phyloP scores from a whole-genome alignment of 352 stramenopile species.

The Globisporangium yorkense region DNA sequence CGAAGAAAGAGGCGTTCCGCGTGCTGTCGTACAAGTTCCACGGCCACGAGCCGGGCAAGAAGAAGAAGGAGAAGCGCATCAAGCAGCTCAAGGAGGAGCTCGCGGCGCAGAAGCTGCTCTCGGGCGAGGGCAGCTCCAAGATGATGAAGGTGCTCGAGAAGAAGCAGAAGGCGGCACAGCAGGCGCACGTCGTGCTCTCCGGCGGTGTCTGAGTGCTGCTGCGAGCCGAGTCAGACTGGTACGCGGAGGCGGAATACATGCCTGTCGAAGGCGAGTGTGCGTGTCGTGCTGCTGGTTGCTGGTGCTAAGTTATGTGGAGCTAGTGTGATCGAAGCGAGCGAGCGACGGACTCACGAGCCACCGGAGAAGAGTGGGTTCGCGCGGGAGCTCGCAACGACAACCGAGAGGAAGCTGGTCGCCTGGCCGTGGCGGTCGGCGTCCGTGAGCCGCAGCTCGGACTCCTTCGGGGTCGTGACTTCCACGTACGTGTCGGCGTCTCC shows the following conservation, averaged over 20 bases:
- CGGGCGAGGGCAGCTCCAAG: conserved; percentile 67
- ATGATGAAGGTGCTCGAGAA: conserved; percentile 86
- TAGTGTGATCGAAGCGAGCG: too few relatives aligned
- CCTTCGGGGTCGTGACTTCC: conserved; percentile 36
- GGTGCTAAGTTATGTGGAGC: too few relatives aligned
- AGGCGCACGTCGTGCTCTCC: conserved; percentile 81
- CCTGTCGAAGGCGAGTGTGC: too few relatives aligned
- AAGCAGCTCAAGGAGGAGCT: conserved; percentile 85
- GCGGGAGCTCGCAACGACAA: conserved; percentile 52
- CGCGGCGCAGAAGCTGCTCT: conserved; percentile 64
- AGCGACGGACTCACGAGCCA: conserved; percentile 2
- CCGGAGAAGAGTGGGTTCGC: conserved; percentile 47
- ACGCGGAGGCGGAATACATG: too few relatives aligned
- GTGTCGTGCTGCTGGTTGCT: too few relatives aligned
- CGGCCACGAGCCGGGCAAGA: conserved; percentile 95
- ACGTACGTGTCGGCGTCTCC: conserved; percentile 20
- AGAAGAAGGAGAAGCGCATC: conserved; percentile 95
- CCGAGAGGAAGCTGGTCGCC: conserved; percentile 35
- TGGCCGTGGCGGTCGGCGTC: conserved; percentile 32
- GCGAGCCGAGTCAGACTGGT: too few relatives aligned
- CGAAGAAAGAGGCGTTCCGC: conserved; percentile 97
- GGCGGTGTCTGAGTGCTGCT: conserved; percentile 30
- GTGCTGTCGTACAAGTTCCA: conserved; percentile 99
- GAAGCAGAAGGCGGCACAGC: conserved; percentile 75
- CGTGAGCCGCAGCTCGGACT: conserved; percentile 30